These are phyloP conservation scores for Mycena olivaceomarginata DNA, from an alignment of 768 basidiomycete genomes.

Conservation along the genomic window DNA sequence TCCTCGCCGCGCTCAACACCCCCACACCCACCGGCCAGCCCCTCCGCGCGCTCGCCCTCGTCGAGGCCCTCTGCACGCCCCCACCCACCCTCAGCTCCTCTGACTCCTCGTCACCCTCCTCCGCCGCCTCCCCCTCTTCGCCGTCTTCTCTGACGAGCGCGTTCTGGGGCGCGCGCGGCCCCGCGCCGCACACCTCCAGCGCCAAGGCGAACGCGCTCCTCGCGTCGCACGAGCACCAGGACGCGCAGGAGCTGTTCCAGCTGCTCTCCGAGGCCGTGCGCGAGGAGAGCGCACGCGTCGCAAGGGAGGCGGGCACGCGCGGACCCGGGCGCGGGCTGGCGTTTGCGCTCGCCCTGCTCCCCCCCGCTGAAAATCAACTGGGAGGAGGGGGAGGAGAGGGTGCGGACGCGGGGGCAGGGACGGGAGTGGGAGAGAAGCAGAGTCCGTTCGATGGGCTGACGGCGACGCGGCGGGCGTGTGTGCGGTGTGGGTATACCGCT, in stretches of 20 bases:
- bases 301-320: slow-evolving; percentile 76
- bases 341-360: slow-evolving; percentile 29
- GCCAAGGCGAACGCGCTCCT: slow-evolving; percentile 74
- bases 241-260: slow-evolving; percentile 98
- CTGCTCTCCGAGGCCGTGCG: slow-evolving; percentile 93
- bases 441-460: slow-evolving; percentile 94
- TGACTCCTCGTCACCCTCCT: slow-evolving; percentile 74
- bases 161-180: slow-evolving; percentile 10
- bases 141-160: slow-evolving; percentile 75
- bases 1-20: slow-evolving; percentile 84
- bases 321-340: slow-evolving; percentile 76
- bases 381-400: slow-evolving; percentile 30
- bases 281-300: slow-evolving; percentile 86
- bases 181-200: neutral
- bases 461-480: slow-evolving; percentile 91
- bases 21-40: slow-evolving; percentile 75
- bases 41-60: slow-evolving; percentile 62
- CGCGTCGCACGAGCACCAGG: slow-evolving; percentile 95
- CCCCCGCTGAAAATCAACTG: neutral
- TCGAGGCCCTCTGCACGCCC: slow-evolving; percentile 67
- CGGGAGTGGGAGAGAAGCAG: slow-evolving; percentile 22
- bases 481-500: slow-evolving; percentile 94
- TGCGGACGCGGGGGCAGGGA: too few relatives aligned
- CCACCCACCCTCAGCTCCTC: slow-evolving; percentile 72
- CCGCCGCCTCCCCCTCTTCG: slow-evolving; percentile 71